These are phyloP conservation scores for Venturia nashicola DNA, from an alignment of 2,329 filamentous ascomycete genomes.

Conservation along the genomic window DNA sequence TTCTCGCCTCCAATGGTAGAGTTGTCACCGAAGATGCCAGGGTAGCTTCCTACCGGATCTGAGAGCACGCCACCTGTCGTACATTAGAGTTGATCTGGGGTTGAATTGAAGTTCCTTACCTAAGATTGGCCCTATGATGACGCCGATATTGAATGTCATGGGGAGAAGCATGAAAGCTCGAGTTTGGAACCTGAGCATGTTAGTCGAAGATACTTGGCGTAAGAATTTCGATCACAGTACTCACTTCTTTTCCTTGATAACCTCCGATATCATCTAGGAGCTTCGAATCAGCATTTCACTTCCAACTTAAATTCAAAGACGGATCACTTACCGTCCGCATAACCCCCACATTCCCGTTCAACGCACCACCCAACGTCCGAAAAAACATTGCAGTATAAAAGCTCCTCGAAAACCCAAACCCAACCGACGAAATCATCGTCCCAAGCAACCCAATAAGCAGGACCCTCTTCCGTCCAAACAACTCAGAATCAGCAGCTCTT, in stretches of 20 bases:
- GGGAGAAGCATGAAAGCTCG: conserved; percentile 47
- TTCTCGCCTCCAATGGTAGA: conserved; percentile 43
- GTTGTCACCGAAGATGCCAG: conserved; percentile 48
- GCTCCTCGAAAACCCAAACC: conserved; percentile 55
- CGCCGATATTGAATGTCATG: conserved; percentile 55
- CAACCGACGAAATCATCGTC: conserved; percentile 51
- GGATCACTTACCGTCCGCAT: conserved; percentile 44
- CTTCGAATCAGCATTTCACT: neutral
- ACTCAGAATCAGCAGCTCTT: conserved; percentile 50
- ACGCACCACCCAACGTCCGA: conserved; percentile 50
- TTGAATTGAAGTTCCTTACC: conserved; percentile 14
- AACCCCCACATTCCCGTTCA: conserved; percentile 64
- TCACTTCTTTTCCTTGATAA: conserved; percentile 56
- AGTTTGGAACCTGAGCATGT: conserved; percentile 22
- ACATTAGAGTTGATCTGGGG: conserved; percentile 23
- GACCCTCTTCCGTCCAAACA: conserved; percentile 60
- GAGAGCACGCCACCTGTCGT: conserved; percentile 53
- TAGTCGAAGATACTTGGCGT: neutral
- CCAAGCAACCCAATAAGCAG: conserved; percentile 66
- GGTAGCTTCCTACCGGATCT: conserved; percentile 51
- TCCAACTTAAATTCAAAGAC: neutral
- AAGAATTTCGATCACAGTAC: neutral
- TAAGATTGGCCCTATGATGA: conserved; percentile 32
- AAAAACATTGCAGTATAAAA: conserved; percentile 53
- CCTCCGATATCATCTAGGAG: conserved; percentile 51